These are phyloP conservation scores for Trichoderma koningiopsis DNA, from an alignment of 2,329 filamentous ascomycete species.

Conservation along the genomic window DNA sequence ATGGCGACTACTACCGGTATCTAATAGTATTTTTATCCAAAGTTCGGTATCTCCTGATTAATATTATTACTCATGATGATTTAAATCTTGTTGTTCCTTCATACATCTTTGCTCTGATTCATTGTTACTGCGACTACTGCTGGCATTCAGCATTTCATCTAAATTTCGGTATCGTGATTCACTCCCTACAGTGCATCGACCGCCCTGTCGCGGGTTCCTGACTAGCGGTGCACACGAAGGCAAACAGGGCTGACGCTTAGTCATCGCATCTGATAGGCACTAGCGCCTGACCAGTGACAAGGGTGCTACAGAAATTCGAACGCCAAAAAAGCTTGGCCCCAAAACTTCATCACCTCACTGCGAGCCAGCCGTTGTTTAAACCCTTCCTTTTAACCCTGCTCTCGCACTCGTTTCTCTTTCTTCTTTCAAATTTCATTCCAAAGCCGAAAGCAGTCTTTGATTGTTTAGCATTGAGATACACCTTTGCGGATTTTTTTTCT, in stretches of 20 bases:
- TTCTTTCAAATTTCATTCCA: neutral
- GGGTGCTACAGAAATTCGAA: slow-evolving; percentile 18
- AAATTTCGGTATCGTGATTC: neutral
- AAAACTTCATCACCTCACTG: slow-evolving; percentile 2
- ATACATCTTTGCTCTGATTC: neutral
- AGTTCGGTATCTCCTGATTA: neutral
- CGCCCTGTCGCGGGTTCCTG: neutral
- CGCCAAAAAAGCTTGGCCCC: slow-evolving; percentile 6
- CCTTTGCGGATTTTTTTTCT: neutral
- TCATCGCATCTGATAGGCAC: slow-evolving; percentile 6
- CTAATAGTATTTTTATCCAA: neutral
- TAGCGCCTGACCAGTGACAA: neutral
- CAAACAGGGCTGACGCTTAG: neutral
- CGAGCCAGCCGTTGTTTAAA: neutral
- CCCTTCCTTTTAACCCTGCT: neutral
- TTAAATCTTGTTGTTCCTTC: neutral
- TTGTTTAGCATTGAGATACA: neutral
- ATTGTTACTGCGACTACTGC: neutral
- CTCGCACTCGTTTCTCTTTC: neutral
- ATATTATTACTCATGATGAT: no score
- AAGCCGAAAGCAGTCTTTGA: neutral
- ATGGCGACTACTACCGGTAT: neutral
- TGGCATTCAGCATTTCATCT: neutral
- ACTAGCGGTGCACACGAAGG: neutral
- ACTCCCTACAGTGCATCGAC: neutral